phyloP scores from a whole-genome alignment of 768 basidiomycete species.

The Sarcodon sp. region DNA sequence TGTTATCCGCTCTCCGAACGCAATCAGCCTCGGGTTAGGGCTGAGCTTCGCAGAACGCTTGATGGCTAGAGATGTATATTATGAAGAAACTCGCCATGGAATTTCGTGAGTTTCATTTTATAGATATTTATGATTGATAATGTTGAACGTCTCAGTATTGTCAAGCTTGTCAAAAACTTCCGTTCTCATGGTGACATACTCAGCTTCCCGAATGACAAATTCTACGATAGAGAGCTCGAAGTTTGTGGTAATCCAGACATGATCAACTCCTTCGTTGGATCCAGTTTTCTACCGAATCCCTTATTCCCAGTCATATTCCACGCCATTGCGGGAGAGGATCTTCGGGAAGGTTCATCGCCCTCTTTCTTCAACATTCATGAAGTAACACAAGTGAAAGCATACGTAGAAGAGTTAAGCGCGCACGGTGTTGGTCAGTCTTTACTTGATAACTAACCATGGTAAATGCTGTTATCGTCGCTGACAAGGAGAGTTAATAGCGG shows the following conservation, averaged over 20 bases:
- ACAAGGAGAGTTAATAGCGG: slow-evolving; percentile 6
- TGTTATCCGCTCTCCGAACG: slow-evolving; percentile 18
- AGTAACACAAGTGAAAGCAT: slow-evolving; percentile 19
- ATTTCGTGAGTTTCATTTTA: slow-evolving; percentile 15
- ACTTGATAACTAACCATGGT: background rate
- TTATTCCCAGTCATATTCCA: slow-evolving; percentile 22
- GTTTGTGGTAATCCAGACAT: slow-evolving; percentile 13
- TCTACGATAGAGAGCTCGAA: slow-evolving; percentile 22
- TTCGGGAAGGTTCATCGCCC: slow-evolving; percentile 20
- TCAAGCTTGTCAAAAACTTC: slow-evolving; percentile 50
- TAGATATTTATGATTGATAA: background rate
- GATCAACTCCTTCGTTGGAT: slow-evolving; percentile 14
- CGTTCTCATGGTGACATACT: slow-evolving; percentile 43
- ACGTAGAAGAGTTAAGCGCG: slow-evolving; percentile 15
- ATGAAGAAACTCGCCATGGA: slow-evolving; percentile 9
- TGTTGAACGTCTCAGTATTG: slow-evolving; percentile 23
- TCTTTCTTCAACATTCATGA: slow-evolving; percentile 29
- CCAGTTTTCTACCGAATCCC: slow-evolving; percentile 13
- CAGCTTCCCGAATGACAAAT: slow-evolving; percentile 36
- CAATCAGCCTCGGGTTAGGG: slow-evolving; percentile 14
- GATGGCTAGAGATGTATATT: slow-evolving; percentile 19
- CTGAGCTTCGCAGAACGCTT: slow-evolving; percentile 23
- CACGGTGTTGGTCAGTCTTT: slow-evolving; percentile 17
- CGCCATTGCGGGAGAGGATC: slow-evolving; percentile 18
- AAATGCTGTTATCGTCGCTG: background rate